A percentile compares a stretch with the other conserved stretches of the same genome.
Evolutionary conservation across 179 eudicot species (phyloP).

Genomic region (Silene vulgaris): DNA sequence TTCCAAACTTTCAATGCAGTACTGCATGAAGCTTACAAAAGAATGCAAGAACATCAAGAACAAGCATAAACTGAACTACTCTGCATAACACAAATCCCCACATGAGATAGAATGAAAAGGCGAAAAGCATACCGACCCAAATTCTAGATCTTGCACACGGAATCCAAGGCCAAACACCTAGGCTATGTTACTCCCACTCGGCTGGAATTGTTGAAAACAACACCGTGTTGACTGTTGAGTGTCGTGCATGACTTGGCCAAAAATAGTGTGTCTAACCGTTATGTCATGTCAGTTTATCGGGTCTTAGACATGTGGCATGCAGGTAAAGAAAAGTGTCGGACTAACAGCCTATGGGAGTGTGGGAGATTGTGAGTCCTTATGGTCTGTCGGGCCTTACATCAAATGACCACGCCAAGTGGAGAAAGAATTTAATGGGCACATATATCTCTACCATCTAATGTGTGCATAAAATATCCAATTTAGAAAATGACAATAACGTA

Average conservation of each 20-base stretch:
- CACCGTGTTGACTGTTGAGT: no score
- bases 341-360: no score
- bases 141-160: neutral
- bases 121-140: neutral
- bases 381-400: no score
- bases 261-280: neutral
- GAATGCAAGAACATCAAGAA: neutral
- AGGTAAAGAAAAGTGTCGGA: no score
- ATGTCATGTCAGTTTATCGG: neutral
- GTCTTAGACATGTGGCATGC: no score
- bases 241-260: no score
- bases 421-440: no score
- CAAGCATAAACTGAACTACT: constrained; percentile 3
- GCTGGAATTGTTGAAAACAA: no score
- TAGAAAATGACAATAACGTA: neutral
- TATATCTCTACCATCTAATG: no score
- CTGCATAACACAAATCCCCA: neutral
- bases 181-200: no score
- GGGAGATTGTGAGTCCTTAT: no score
- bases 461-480: neutral
- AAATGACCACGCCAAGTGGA: neutral
- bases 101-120: neutral
- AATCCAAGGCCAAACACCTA: neutral
- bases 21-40: neutral
- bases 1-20: no score